phyloP scores from a whole-genome alignment of 805 yeast species.

The Teunomyces kruisii region DNA sequence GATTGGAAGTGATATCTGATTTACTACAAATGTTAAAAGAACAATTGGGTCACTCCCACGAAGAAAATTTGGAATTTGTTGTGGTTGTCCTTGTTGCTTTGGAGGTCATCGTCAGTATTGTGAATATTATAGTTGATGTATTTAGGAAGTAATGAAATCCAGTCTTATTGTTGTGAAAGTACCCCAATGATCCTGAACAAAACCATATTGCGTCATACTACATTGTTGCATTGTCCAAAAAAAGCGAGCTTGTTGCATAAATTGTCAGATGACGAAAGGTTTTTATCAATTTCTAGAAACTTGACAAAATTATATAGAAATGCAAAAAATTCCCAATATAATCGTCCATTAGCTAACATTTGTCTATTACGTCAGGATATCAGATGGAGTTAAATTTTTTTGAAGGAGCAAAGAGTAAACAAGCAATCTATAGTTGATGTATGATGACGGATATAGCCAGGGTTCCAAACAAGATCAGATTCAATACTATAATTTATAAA shows the following conservation, averaged over 20 bases:
- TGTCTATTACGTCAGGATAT: no score
- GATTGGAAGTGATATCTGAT: slow-evolving; percentile 92
- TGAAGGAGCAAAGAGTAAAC: neutral
- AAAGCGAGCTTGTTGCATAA: no score
- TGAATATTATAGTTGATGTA: slow-evolving; percentile 71
- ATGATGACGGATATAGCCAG: neutral
- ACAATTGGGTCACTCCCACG: slow-evolving; percentile 91
- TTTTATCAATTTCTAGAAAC: no score
- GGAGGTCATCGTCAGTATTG: slow-evolving; percentile 83
- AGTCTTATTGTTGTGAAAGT: neutral
- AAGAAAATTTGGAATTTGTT: slow-evolving; percentile 86
- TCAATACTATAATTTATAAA: no score
- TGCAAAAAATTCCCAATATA: no score
- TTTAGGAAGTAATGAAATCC: slow-evolving; percentile 16
- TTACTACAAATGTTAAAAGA: slow-evolving; percentile 94
- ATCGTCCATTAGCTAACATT: no score
- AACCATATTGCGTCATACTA: neutral
- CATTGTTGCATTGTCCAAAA: neutral
- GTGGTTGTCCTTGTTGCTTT: slow-evolving; percentile 90
- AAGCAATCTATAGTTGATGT: neutral
- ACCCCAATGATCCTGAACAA: neutral
- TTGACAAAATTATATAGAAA: no score
- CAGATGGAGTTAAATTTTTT: no score
- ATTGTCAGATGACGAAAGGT: no score
- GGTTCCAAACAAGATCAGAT: neutral